A percentile compares a stretch with the other conserved stretches of the same genome.
phyloP scores from a whole-genome alignment of 208 protist species.

The Leishmania mexicana region DNA sequence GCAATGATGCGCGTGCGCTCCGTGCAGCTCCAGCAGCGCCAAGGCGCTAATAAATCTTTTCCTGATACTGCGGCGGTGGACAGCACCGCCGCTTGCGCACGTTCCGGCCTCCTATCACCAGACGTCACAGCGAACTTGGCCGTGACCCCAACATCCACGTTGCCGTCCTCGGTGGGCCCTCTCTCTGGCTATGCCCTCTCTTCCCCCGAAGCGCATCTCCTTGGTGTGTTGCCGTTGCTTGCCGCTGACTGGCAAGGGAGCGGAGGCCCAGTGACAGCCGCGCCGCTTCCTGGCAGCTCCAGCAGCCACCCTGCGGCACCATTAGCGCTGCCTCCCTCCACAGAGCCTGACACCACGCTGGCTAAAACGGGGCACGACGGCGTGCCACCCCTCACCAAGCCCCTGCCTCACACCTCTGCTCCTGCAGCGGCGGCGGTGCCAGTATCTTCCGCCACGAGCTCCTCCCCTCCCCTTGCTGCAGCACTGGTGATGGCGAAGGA shows the following conservation, averaged over 20 bases:
- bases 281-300: neutral
- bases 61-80: neutral
- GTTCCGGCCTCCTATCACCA: conserved; percentile 1
- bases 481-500: conserved; percentile 29
- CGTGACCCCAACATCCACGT: neutral
- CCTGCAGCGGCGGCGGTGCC: neutral
- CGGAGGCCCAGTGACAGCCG: neutral
- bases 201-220: neutral
- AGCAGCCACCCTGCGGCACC: neutral
- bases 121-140: conserved; percentile 4
- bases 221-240: neutral
- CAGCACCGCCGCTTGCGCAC: neutral
- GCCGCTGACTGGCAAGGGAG: neutral
- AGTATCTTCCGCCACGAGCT: neutral
- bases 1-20: conserved; percentile 50
- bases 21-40: conserved; percentile 19
- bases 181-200: neutral
- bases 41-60: neutral
- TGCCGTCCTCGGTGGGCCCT: neutral
- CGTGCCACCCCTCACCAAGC: neutral
- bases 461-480: neutral
- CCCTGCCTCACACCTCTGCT: neutral
- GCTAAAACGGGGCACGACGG: neutral
- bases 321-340: neutral
- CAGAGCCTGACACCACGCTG: neutral